A percentile compares a stretch with the other conserved stretches of the same genome.
Evolutionary conservation across 2,329 filamentous ascomycete species (phyloP).

Genomic region (Myriangium duriaei): DNA sequence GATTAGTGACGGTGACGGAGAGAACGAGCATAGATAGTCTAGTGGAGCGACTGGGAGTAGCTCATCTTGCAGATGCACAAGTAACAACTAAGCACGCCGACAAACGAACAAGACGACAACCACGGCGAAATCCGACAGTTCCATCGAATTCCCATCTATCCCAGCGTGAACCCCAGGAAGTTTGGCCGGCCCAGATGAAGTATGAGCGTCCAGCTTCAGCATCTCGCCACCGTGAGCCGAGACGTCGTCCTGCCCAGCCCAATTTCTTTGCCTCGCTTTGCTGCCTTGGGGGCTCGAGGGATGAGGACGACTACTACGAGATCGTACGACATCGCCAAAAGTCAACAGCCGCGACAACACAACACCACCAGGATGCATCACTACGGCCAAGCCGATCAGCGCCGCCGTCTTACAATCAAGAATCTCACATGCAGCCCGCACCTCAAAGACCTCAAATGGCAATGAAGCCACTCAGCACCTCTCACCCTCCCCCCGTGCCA

Average conservation of each 20-base stretch:
- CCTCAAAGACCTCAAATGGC: not conserved
- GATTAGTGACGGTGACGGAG: conserved; percentile 39
- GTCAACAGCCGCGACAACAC: not conserved
- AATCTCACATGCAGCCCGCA: conserved; percentile 5
- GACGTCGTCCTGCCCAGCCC: too few relatives aligned
- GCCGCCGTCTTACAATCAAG: conserved; percentile 10
- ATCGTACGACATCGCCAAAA: conserved; percentile 28
- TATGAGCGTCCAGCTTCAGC: too few relatives aligned
- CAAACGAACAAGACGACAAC: too few relatives aligned
- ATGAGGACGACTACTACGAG: conserved; percentile 33
- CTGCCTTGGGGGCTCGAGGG: conserved; percentile 24
- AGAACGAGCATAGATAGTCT: conserved; percentile 79
- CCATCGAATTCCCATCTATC: too few relatives aligned
- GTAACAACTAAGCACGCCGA: too few relatives aligned
- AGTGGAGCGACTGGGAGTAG: conserved; percentile 56
- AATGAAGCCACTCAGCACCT: not conserved
- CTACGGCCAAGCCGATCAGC: conserved; percentile 13
- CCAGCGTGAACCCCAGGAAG: too few relatives aligned
- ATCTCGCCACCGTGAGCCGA: too few relatives aligned
- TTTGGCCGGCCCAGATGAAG: conserved; percentile 12
- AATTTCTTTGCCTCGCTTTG: conserved; percentile 33
- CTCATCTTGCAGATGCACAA: not conserved
- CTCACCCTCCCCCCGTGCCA: not conserved
- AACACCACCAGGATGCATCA: not conserved
- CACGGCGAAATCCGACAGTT: too few relatives aligned